Conservation (phyloP, 345 rosid species). For the Physaria fendleri region DNA sequence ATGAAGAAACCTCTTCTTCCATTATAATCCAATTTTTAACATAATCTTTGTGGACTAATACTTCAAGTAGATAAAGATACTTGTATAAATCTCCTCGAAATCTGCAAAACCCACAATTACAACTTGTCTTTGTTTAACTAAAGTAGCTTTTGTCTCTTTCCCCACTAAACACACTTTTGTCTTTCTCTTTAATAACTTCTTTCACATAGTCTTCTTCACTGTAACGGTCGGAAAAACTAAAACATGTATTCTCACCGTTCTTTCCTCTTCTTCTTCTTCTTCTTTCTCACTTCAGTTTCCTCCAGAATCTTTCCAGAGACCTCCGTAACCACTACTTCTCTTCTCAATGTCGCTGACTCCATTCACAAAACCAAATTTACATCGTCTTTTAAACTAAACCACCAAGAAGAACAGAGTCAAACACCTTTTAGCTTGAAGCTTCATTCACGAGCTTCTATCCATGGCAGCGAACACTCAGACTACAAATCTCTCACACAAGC, state of each 20-base stretch:
- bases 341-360: constrained; percentile 43
- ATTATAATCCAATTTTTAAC: constrained; percentile 11
- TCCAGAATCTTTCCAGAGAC: constrained; percentile 28
- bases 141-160: constrained; percentile 14
- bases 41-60: constrained; percentile 1
- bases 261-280: constrained; percentile 20
- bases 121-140: not conserved
- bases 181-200: constrained; percentile 4
- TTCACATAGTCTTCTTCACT: not conserved
- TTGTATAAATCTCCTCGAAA: constrained; percentile 18
- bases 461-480: constrained; percentile 35
- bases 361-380: constrained; percentile 27
- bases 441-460: constrained; percentile 44
- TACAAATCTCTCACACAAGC: constrained; percentile 58
- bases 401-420: constrained; percentile 21
- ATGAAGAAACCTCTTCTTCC: constrained; percentile 29
- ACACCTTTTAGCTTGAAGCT: constrained; percentile 36
- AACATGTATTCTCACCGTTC: constrained; percentile 11
- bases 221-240: constrained; percentile 27
- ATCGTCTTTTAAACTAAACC: constrained; percentile 22
- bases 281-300: constrained; percentile 19
- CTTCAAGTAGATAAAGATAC: not conserved
- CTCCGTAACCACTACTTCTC: constrained; percentile 20
- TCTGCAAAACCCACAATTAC: constrained; percentile 1
- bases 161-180: constrained; percentile 25